These are phyloP conservation scores for Buxus sempervirens DNA, from an alignment of 164 flowering plant species.

Conservation along the genomic window DNA sequence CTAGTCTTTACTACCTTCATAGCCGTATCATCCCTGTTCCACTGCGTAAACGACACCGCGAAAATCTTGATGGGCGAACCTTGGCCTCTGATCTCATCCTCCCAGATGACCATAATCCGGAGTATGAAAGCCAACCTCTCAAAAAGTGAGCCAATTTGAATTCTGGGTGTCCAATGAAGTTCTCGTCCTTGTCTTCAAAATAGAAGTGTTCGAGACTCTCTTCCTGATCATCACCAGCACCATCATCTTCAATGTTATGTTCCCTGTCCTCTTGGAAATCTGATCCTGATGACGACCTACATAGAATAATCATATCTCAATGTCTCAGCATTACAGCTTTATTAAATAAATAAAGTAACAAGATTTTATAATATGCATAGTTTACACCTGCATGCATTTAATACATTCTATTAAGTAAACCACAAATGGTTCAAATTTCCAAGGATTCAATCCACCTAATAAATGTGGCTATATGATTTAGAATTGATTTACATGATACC, in stretches of 20 bases:
- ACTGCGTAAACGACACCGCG: neutral
- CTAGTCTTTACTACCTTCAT: neutral
- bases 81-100: slow-evolving; percentile 16
- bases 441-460: too few species aligned
- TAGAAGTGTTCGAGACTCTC: slow-evolving; percentile 13
- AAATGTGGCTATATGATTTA: too few species aligned
- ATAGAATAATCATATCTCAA: neutral
- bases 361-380: neutral
- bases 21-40: neutral
- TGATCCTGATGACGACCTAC: slow-evolving; percentile 17
- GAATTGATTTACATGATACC: too few species aligned
- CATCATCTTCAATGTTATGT: slow-evolving; percentile 2
- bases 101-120: slow-evolving; percentile 15
- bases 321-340: neutral
- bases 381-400: too few species aligned
- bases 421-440: too few species aligned
- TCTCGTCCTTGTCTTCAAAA: slow-evolving; percentile 7
- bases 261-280: slow-evolving; percentile 11
- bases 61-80: slow-evolving; percentile 18
- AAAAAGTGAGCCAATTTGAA: slow-evolving; percentile 24
- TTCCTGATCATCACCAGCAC: slow-evolving; percentile 7
- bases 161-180: slow-evolving; percentile 2
- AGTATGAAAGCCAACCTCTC: slow-evolving; percentile 27
- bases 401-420: too few species aligned
- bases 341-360: neutral